Percentiles rank a stretch among this genome's conserved stretches.
Evolutionary conservation across 1,139 yeast genomes (phyloP).

Genomic region (Barnettozyma hawaiiensis): DNA sequence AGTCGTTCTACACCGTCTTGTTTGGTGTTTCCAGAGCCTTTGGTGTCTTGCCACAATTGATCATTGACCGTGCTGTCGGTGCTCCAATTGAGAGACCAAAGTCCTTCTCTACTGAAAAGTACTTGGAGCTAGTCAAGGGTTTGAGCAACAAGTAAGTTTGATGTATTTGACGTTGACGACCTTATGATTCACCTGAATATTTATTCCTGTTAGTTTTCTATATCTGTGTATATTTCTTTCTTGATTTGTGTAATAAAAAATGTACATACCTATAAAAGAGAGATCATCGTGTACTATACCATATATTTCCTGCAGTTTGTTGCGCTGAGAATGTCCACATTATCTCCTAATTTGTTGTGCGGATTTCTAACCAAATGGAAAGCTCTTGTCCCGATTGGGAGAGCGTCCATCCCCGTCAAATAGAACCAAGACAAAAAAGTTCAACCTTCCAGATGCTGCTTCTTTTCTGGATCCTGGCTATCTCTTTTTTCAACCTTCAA

Average conservation of each 20-base stretch:
- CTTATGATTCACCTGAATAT: slow-evolving; percentile 9
- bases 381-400: too few species aligned
- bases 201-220: slow-evolving; percentile 4
- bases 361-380: too few species aligned
- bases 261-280: background rate
- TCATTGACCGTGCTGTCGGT: slow-evolving; percentile 94
- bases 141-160: slow-evolving; percentile 23
- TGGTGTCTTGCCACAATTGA: slow-evolving; percentile 95
- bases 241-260: slow-evolving; percentile 3
- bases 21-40: slow-evolving; percentile 98
- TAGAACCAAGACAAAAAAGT: too few species aligned
- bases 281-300: background rate
- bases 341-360: too few species aligned
- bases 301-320: too few species aligned
- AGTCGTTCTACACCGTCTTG: slow-evolving; percentile 93
- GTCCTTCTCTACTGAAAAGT: slow-evolving; percentile 69
- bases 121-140: slow-evolving; percentile 35
- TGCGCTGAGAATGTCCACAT: too few species aligned
- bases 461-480: background rate
- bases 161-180: slow-evolving; percentile 9
- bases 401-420: too few species aligned
- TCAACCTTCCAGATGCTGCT: background rate
- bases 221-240: slow-evolving; percentile 1
- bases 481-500: background rate
- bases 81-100: slow-evolving; percentile 97